Evolutionary conservation across 805 yeast genomes (phyloP).

Genomic region (Metschnikowia santaceciliae): DNA sequence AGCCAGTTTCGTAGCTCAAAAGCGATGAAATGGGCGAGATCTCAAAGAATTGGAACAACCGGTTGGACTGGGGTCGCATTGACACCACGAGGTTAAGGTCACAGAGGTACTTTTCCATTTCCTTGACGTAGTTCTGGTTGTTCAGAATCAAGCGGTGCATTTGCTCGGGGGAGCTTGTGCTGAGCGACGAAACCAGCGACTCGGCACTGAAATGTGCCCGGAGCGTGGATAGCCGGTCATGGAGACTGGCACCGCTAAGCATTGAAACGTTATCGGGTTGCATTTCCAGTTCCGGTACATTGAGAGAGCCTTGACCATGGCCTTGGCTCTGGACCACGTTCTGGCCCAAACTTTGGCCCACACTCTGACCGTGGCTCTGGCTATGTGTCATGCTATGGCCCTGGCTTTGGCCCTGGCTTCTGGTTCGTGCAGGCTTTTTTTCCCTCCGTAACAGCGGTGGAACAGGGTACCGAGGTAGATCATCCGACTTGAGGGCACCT

Average conservation of each 20-base stretch:
- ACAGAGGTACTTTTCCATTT: slow-evolving; percentile 65
- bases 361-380: background rate
- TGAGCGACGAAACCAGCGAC: slow-evolving; percentile 20
- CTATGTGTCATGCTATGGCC: background rate
- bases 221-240: slow-evolving; percentile 26
- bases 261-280: slow-evolving; percentile 20
- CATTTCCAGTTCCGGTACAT: background rate
- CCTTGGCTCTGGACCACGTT: background rate
- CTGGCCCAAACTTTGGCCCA: background rate
- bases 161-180: slow-evolving; percentile 30
- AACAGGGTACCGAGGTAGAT: slow-evolving; percentile 45
- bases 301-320: background rate
- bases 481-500: slow-evolving; percentile 27
- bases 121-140: slow-evolving; percentile 39
- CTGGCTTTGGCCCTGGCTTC: background rate
- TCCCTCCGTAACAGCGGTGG: slow-evolving; percentile 30
- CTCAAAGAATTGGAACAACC: slow-evolving; percentile 82
- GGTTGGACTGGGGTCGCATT: slow-evolving; percentile 76
- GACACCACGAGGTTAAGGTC: slow-evolving; percentile 55
- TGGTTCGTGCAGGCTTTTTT: slow-evolving; percentile 2
- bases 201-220: slow-evolving; percentile 29
- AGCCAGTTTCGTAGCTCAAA: slow-evolving; percentile 75
- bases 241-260: slow-evolving; percentile 18
- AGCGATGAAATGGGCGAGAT: slow-evolving; percentile 83
- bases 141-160: slow-evolving; percentile 20